Evolutionary conservation across 164 flowering plant species (phyloP).

Genomic region (Saururus chinensis): DNA sequence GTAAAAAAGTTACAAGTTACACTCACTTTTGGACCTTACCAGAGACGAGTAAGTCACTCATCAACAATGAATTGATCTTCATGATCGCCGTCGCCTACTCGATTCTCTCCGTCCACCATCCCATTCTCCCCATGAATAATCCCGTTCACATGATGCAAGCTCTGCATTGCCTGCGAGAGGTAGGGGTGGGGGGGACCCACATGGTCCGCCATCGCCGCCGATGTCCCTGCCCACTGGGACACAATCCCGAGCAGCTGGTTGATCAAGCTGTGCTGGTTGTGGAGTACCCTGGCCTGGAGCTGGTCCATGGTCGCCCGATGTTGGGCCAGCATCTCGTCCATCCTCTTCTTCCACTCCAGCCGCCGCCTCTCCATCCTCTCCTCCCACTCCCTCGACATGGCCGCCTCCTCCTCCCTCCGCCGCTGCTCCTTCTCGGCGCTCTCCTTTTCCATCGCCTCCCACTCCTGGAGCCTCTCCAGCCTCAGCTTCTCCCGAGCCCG

Average conservation of each 20-base stretch:
- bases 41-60: constrained; percentile 20
- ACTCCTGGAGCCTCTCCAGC: constrained; percentile 41
- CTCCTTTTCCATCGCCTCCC: constrained; percentile 61
- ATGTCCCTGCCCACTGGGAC: constrained; percentile 80
- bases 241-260: constrained; percentile 68
- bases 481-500: constrained; percentile 38
- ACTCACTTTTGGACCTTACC: neutral
- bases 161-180: constrained; percentile 87
- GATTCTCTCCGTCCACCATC: constrained; percentile 63
- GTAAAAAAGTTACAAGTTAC: neutral
- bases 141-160: constrained; percentile 72
- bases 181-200: constrained; percentile 51
- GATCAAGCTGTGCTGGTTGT: constrained; percentile 70
- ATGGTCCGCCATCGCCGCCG: constrained; percentile 59
- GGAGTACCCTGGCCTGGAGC: constrained; percentile 63
- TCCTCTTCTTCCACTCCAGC: constrained; percentile 72
- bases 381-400: constrained; percentile 66
- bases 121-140: constrained; percentile 78
- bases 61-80: constrained; percentile 93
- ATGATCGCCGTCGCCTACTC: constrained; percentile 69
- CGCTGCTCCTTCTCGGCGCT: constrained; percentile 45
- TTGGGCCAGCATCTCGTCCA: constrained; percentile 59
- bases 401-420: constrained; percentile 54
- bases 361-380: constrained; percentile 63
- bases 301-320: constrained; percentile 74